Base-by-base conservation (phyloP, 805 yeast species). In the Schizosaccharomyces octosporus region DNA sequence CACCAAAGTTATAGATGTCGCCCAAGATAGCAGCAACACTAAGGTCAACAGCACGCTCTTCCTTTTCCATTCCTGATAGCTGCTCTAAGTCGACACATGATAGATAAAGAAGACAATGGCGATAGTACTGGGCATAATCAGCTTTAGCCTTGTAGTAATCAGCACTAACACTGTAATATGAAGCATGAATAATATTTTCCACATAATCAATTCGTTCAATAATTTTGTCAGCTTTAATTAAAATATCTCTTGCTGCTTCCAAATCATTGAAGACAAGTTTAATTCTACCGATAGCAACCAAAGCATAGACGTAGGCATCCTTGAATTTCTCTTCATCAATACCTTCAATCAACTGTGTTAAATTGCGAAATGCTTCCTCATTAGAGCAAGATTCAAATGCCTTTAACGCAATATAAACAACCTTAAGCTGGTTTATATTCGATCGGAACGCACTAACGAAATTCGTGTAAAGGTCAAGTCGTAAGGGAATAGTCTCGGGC, bases 1-100 rank as follows among this genome's bases (percentile, higher is more conserved):
- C 98, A 61, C 97, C 97, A 72, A 93, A 93, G 74, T 90, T 93
- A 76, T 87, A 93, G 66, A 90, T 86, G 69, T 88, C 95, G 59
- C 97, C 97, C 66, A 90, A 76, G 63, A 93, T 74, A 0, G 97
- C 97, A 41, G 95, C 82, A 58, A 87, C 76, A 63, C 90, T 79
- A 66, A 90, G 79, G 66, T 90, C 95, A 67, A 82, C 81, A 1
- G 87, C 85, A 61, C 82, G 71, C 62, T 74, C 74, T 66, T 76
- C 78, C 66, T 73, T 75, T 59, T 74, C 77, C 43, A 69, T 65
- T 13, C 63, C 51, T 11, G 75, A 65, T 62, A 81, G 70, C 31
- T 72, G 72, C 27, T 78, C 65, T 13, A 67, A 58, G 27, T 63
- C 57, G 61, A 87, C 75, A 60, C 95, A 84, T 4, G 95, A 89